Base-by-base conservation (phyloP, 192 early-diverging fungal genomes). In the Backusella liffmaniae region DNA sequence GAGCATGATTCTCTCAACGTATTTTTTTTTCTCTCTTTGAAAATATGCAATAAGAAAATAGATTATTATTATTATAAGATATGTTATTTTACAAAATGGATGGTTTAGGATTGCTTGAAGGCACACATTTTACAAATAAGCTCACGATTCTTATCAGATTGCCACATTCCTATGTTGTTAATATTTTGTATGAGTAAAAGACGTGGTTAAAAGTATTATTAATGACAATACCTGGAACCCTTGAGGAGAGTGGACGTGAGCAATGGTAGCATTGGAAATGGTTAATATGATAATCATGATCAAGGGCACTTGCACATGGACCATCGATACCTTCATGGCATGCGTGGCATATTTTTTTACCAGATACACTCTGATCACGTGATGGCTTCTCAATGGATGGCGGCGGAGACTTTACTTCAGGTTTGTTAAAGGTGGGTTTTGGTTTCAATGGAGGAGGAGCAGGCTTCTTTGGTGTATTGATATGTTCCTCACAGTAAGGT, bases 241-340 rank as follows among this genome's bases (percentile, higher is more conserved):
- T 35, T n/a, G 73, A 41, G 6, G 82, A 83, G 32, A 83, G 36
- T 1, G 62, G 56, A 13, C 70, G 74, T 29, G 72, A 36, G 41
- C 82, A 83, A n/a, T 46, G 66, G 39, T 30, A 44, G 12, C 82
- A 83, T 62, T 79, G 69, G 71, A 83, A 83, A 59, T 80, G 78
- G 16, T 76, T 34, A 7, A 76, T 65, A 65, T 83, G 82, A 53
- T 74, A 83, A 44, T 83, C 66, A 18, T 75, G 44, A 44, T 74
- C 76, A 70, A 80, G 75, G 1, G 82, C 82, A 49, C 39, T 71
- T 4, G 73, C 75, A 65, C 68, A 72, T n/a, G 65, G 46, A 12
- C 73, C 76, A 16, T 77, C 79, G 18, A 83, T 71, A 2, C 67
- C 26, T 34, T 72, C 66, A 21, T 70, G 18, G 32, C 80, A 81